These are phyloP conservation scores for Pythium biforme DNA, from an alignment of 352 stramenopile species.

Conservation along the genomic window DNA sequence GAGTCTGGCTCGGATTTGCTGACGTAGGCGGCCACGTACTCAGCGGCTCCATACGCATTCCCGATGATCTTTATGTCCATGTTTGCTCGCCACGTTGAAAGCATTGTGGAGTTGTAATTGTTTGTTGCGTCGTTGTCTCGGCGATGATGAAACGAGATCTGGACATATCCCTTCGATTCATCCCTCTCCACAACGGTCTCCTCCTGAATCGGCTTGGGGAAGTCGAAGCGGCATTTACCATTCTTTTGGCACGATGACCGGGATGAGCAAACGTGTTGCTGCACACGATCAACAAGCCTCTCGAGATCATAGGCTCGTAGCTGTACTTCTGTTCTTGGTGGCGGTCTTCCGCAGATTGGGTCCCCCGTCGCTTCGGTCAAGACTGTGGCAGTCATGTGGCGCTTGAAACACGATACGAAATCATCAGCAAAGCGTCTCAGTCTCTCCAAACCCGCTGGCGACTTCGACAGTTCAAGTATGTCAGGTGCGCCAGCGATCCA, in stretches of 20 bases:
- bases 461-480: slow-evolving; percentile 14
- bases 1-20: slow-evolving; percentile 31
- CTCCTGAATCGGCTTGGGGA: background rate
- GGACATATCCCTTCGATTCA: background rate
- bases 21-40: slow-evolving; percentile 31
- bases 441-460: background rate
- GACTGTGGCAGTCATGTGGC: background rate
- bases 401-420: slow-evolving; percentile 7
- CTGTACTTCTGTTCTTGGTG: background rate
- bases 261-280: slow-evolving; percentile 9
- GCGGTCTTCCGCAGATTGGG: background rate
- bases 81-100: slow-evolving; percentile 22
- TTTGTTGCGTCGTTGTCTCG: slow-evolving; percentile 8
- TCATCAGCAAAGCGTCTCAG: background rate
- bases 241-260: slow-evolving; percentile 13
- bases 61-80: slow-evolving; percentile 33
- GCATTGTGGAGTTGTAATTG: slow-evolving; percentile 14
- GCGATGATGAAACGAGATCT: background rate
- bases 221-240: slow-evolving; percentile 8
- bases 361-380: too few relatives aligned
- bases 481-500: slow-evolving; percentile 25
- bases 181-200: background rate
- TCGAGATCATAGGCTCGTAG: background rate
- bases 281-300: background rate
- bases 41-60: slow-evolving; percentile 28